A percentile compares a stretch with the other conserved stretches of the same genome.
phyloP scores from a whole-genome alignment of 441 rosid species.

The Adansonia grandidieri region DNA sequence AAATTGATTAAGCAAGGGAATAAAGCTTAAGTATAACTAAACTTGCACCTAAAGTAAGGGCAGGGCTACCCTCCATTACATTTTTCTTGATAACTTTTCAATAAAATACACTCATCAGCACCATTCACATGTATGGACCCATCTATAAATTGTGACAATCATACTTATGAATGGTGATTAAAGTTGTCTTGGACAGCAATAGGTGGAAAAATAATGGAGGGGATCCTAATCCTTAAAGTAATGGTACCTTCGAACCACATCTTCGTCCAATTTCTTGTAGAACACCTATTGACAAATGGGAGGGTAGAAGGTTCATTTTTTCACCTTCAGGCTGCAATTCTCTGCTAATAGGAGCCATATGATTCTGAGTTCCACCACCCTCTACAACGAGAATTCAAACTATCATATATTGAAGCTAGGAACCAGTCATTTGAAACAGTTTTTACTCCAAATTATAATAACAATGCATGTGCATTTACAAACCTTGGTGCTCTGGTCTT shows the following conservation, averaged over 20 bases:
- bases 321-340: slow-evolving; percentile 49
- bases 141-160: background rate
- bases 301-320: slow-evolving; percentile 58
- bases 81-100: background rate
- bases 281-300: slow-evolving; percentile 77
- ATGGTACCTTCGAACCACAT: slow-evolving; percentile 81
- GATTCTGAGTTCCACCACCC: slow-evolving; percentile 61
- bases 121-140: background rate
- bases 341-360: slow-evolving; percentile 34
- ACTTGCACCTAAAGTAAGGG: background rate
- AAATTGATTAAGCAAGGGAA: slow-evolving; percentile 23
- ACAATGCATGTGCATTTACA: background rate
- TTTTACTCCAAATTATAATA: background rate
- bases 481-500: background rate
- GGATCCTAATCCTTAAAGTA: background rate
- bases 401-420: slow-evolving; percentile 17
- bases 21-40: slow-evolving; percentile 24
- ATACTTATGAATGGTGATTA: background rate
- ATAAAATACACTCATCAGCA: background rate
- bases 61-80: background rate
- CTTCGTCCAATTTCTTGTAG: slow-evolving; percentile 94
- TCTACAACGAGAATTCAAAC: slow-evolving; percentile 52
- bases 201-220: background rate
- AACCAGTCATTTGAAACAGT: background rate
- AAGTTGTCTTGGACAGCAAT: background rate